Evolutionary conservation across 129 eudicot species (phyloP), one percentile per base, ranked within the genome.

Genomic region (Heracleum sosnowskyi): DNA sequence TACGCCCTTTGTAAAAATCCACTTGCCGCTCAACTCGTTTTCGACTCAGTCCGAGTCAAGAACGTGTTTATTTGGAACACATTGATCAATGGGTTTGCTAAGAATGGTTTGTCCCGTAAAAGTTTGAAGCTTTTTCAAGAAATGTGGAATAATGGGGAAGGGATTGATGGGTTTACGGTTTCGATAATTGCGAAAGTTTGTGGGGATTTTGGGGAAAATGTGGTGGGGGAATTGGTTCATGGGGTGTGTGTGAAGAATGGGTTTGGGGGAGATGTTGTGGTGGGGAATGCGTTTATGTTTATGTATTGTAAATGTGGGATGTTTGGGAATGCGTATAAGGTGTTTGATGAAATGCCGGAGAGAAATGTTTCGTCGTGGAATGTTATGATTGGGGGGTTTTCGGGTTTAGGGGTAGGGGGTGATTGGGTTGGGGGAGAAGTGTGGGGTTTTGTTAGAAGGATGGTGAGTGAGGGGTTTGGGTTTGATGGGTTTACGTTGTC

Each of bases 331-430:
- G 74, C 83, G 1, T 57, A 49, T 33, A 81, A 84, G 70, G 77
- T 92, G 88, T 92, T 92, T 29, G 92, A 87, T 37, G 93, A 87
- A 86, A 92, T 92, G 97, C 90, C 92, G 36, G 84, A 69, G 4
- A 92, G 91, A 78, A 90, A 69, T 78, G 82, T 82, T 62, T 88
- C 89, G 73, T 86, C 97, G 2, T 92, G 96, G 93, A 92, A 92
- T 73, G 83, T 87, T 41, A 70, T 86, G 78, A 79, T 90, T 53
- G 77, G 85, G 1, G 86, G 85, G 47, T 87, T 74, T 81, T 74
- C 69, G 39, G 63, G 73, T 20, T 26, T 60, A 42, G 74, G 69
- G 35, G 35, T 60, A 42, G 74, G 69, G 35, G 35, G 1, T 62
- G 31, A 66, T 5, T 36, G 57, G 10, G 18, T 55, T 3, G 31